Percentiles rank a stretch among this genome's conserved stretches.
Conservation (phyloP, 1,284 basidiomycete genomes). For the Puccinia polysora region DNA sequence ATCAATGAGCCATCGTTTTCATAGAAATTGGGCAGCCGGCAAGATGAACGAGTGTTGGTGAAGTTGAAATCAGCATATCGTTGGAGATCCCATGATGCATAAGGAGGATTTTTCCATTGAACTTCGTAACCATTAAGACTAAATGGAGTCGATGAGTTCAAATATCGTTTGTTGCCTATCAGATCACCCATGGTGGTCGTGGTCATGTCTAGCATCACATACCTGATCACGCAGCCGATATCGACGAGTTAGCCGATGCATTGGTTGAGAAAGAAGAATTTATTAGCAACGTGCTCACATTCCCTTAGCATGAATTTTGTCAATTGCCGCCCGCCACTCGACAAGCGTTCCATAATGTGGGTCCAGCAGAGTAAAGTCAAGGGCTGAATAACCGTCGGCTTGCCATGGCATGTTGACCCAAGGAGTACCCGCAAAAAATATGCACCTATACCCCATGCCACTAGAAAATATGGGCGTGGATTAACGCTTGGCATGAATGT, state of each 20-base stretch:
- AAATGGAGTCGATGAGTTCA: conserved; percentile 76
- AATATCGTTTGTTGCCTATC: conserved; percentile 72
- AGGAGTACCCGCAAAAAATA: conserved; percentile 83
- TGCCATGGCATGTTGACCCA: conserved; percentile 90
- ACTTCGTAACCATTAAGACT: conserved; percentile 66
- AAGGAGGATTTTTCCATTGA: conserved; percentile 69
- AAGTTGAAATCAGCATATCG: conserved; percentile 76
- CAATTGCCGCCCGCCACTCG: conserved; percentile 71
- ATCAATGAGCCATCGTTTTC: conserved; percentile 66
- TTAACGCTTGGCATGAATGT: not conserved
- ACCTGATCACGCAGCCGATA: conserved; percentile 51
- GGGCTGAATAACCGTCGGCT: conserved; percentile 85
- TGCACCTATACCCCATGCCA: conserved; percentile 73
- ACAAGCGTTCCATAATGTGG: conserved; percentile 78
- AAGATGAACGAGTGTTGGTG: conserved; percentile 65
- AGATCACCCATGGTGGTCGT: conserved; percentile 84
- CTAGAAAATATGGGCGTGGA: not conserved
- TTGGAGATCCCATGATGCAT: conserved; percentile 75
- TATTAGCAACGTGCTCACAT: conserved; percentile 57
- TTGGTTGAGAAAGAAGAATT: not conserved
- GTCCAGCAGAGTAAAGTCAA: conserved; percentile 81
- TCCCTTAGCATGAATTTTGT: conserved; percentile 67
- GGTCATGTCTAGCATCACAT: conserved; percentile 84
- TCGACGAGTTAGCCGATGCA: not conserved
- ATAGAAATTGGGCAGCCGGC: conserved; percentile 72